Conservation (phyloP, 2,329 filamentous ascomycete genomes). For the Xylariaceae sp. region DNA sequence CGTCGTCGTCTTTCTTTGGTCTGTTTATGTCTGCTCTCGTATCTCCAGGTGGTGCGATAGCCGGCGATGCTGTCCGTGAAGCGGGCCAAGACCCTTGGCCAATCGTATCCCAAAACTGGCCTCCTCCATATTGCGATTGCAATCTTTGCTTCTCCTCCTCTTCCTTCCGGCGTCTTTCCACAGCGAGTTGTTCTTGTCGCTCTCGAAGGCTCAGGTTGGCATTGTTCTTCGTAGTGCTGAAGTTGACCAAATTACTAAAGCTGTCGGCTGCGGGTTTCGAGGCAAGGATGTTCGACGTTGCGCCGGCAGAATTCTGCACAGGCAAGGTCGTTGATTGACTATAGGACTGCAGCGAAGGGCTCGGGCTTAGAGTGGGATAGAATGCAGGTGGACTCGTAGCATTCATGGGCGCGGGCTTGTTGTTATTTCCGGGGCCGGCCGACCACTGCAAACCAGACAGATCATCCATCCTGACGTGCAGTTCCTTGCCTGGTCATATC, state of each 20-base stretch:
- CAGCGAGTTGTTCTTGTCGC: constrained; percentile 62
- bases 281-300: constrained; percentile 40
- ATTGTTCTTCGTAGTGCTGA: constrained; percentile 53
- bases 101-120: constrained; percentile 69
- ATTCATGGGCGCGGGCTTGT: constrained; percentile 27
- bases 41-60: constrained; percentile 30
- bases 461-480: constrained; percentile 31
- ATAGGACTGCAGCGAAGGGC: constrained; percentile 50
- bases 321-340: constrained; percentile 53
- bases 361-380: constrained; percentile 46
- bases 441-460: constrained; percentile 33
- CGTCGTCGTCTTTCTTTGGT: constrained; percentile 37
- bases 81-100: constrained; percentile 47
- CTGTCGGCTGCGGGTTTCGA: constrained; percentile 59
- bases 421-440: constrained; percentile 24
- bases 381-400: constrained; percentile 27
- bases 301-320: constrained; percentile 40
- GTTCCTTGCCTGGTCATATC: constrained; percentile 26
- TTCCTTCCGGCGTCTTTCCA: constrained; percentile 65
- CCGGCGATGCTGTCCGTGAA: constrained; percentile 43
- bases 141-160: constrained; percentile 65
- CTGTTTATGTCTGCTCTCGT: constrained; percentile 28
- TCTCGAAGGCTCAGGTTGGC: constrained; percentile 74
- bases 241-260: constrained; percentile 70
- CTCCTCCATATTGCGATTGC: constrained; percentile 72